A percentile compares a stretch with the other conserved stretches of the same genome.
Conservation (phyloP, 176 grass and related monocot genomes). For the Phyllostachys edulis region DNA sequence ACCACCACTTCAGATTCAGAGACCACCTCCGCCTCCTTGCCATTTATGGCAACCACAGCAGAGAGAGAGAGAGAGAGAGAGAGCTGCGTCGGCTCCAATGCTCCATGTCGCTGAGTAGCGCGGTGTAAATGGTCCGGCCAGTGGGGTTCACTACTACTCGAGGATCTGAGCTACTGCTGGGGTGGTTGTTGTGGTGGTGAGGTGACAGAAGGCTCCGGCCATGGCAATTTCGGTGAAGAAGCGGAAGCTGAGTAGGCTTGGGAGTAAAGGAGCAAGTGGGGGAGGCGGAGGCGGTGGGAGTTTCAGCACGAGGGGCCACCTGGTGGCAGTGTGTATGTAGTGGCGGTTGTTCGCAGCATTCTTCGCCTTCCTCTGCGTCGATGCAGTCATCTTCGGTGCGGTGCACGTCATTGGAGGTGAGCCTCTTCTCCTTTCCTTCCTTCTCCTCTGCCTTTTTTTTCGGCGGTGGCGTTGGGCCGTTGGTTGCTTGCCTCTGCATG, state of each 20-base stretch:
- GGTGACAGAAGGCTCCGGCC: not conserved
- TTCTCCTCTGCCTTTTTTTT: not conserved
- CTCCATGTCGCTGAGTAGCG: not conserved
- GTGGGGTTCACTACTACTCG: not conserved
- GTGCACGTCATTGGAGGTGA: constrained; percentile 63
- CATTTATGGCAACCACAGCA: not conserved
- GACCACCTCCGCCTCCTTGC: constrained; percentile 3
- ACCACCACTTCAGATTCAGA: constrained; percentile 40
- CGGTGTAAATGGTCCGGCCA: constrained; percentile 20
- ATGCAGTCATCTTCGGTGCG: constrained; percentile 29
- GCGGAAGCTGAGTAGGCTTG: constrained; percentile 45
- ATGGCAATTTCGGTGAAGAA: constrained; percentile 45
- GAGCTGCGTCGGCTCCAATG: not conserved
- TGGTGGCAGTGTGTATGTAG: constrained; percentile 17
- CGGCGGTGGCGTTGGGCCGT: not conserved
- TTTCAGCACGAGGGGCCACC: constrained; percentile 33
- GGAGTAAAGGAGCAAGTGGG: constrained; percentile 19
- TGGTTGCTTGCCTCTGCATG: not conserved
- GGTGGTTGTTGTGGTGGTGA: not conserved
- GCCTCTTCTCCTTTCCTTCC: not conserved
- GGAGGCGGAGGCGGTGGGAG: not conserved
- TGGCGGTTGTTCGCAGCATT: constrained; percentile 41
- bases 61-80: not conserved
- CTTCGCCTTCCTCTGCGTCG: constrained; percentile 47
- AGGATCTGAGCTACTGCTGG: constrained; percentile 39